Conservation (phyloP, 192 early-diverging fungal genomes). For the Linnemannia elongata region DNA sequence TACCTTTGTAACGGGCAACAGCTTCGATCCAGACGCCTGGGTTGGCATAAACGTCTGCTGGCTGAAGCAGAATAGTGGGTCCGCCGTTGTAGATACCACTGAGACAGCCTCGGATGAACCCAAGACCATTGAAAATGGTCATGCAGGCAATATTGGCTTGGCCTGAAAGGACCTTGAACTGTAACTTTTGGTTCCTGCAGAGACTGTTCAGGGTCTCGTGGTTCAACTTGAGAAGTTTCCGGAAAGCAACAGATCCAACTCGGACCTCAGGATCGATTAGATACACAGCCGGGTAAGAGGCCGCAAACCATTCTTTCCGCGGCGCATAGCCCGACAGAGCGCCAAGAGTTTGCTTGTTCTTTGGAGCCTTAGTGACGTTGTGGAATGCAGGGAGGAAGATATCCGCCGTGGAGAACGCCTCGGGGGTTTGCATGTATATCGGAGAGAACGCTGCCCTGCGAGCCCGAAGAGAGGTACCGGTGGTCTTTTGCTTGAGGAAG, state of each 20-base stretch:
- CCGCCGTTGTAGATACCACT: conserved; percentile 53
- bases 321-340: conserved; percentile 68
- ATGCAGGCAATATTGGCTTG: conserved; percentile 55
- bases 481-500: conserved; percentile 67
- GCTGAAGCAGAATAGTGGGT: conserved; percentile 45
- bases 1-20: conserved; percentile 56
- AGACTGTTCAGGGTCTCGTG: conserved; percentile 70
- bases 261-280: conserved; percentile 54
- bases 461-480: conserved; percentile 62
- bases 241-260: conserved; percentile 22
- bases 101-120: conserved; percentile 45
- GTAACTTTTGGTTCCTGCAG: conserved; percentile 70
- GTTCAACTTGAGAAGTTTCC: conserved; percentile 55
- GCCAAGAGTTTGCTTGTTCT: conserved; percentile 66
- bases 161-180: conserved; percentile 61
- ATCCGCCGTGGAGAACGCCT: conserved; percentile 46
- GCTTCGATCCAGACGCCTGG: conserved; percentile 57
- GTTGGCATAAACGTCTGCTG: conserved; percentile 43
- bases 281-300: conserved; percentile 68
- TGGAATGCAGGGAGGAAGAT: conserved; percentile 67
- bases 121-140: conserved; percentile 49
- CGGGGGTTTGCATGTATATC: conserved; percentile 57
- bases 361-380: conserved; percentile 74
- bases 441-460: conserved; percentile 64
- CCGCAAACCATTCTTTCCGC: conserved; percentile 67